Percentiles rank a stretch among this genome's conserved stretches.
Conservation (phyloP, 495 filamentous ascomycete species). For the Penicillium verhagenii region DNA sequence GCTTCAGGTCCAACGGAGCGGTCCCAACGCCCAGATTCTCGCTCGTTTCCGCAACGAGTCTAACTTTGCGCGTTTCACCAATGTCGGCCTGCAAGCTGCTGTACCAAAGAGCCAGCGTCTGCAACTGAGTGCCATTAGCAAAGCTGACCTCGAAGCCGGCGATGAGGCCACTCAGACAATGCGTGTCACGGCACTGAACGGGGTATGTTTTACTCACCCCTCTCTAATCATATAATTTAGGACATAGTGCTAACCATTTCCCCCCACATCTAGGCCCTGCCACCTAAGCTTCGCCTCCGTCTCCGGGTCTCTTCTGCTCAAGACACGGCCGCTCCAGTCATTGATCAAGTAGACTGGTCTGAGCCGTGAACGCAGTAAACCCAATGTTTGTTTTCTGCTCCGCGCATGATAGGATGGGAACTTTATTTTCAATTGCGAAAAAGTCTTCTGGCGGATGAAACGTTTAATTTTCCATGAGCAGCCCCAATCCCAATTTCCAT, state of each 20-base stretch:
- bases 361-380: conserved; percentile 57
- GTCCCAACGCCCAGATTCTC: conserved; percentile 66
- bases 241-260: no score
- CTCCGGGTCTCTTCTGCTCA: conserved; percentile 79
- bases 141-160: conserved; percentile 68
- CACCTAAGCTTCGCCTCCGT: conserved; percentile 72
- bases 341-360: conserved; percentile 94
- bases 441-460: conserved; percentile 17
- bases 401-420: background rate
- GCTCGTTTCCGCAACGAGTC: conserved; percentile 80
- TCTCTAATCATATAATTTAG: background rate
- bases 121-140: conserved; percentile 83
- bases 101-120: conserved; percentile 94
- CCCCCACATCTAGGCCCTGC: conserved; percentile 57
- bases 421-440: conserved; percentile 10
- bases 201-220: conserved; percentile 60
- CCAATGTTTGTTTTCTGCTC: background rate
- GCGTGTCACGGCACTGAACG: conserved; percentile 77
- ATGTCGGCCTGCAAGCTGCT: conserved; percentile 83
- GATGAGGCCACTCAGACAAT: conserved; percentile 85
- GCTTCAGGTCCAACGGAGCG: conserved; percentile 76
- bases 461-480: conserved; percentile 22
- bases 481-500: conserved; percentile 14
- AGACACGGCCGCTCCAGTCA: conserved; percentile 64
- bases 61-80: conserved; percentile 60